These are phyloP conservation scores for Epichloe gansuensis DNA, from an alignment of 2,329 filamentous ascomycete genomes.

Conservation along the genomic window DNA sequence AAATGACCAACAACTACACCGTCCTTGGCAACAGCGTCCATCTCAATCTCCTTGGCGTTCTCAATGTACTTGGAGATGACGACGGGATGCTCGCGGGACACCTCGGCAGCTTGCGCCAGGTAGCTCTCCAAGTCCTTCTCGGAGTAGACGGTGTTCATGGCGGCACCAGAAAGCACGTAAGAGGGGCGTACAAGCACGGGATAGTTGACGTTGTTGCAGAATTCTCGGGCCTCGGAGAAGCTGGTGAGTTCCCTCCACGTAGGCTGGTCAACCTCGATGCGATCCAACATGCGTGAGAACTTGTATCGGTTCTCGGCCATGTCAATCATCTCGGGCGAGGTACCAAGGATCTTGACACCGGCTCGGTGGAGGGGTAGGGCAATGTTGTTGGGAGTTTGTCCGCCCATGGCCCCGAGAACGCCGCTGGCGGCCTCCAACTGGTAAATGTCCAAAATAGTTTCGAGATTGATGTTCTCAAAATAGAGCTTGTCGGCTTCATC, in stretches of 20 bases:
- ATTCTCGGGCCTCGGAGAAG: conserved; percentile 76
- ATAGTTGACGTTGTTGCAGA: conserved; percentile 82
- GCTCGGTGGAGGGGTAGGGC: conserved; percentile 76
- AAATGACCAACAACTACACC: conserved; percentile 89
- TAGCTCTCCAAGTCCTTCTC: conserved; percentile 83
- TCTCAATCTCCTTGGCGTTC: conserved; percentile 98
- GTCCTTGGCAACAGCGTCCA: conserved; percentile 91
- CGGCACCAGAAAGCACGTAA: conserved; percentile 91
- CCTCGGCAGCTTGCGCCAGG: conserved; percentile 79
- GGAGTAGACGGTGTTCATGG: conserved; percentile 99
- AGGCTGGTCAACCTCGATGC: conserved; percentile 89
- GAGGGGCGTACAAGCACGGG: conserved; percentile 91
- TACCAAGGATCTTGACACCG: conserved; percentile 86
- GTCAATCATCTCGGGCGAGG: conserved; percentile 98
- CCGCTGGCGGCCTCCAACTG: conserved; percentile 71
- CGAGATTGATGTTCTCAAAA: conserved; percentile 88
- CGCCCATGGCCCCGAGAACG: conserved; percentile 90
- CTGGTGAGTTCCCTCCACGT: conserved; percentile 97
- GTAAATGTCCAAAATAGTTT: conserved; percentile 89
- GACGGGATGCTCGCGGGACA: conserved; percentile 89
- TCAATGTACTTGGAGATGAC: conserved; percentile 99
- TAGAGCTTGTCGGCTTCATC: conserved; percentile 91
- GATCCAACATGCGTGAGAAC: conserved; percentile 95
- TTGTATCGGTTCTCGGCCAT: conserved; percentile 96
- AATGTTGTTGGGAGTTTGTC: conserved; percentile 96